Evolutionary conservation across 306 rosid genomes (phyloP), one percentile per base, ranked within the genome.

Genomic region (Prunus mume): DNA sequence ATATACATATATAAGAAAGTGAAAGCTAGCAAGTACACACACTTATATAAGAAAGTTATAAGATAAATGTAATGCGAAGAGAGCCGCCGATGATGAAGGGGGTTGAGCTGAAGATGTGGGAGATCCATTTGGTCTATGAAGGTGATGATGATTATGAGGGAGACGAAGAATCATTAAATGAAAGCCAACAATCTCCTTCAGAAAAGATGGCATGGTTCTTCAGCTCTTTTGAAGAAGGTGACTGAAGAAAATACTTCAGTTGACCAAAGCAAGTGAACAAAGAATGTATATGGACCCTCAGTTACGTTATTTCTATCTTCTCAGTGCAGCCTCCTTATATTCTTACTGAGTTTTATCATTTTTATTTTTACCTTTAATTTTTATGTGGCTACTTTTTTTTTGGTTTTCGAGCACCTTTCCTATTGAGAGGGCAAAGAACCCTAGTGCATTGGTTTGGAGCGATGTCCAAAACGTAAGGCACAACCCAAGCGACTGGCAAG

Each of bases 121-220:
- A 93, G 92, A 19, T 83, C 65, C 76, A 83, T 76, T 76, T 85
- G 69, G 46, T 65, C n/a, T 85, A 28, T 75, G 95, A 91, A 82
- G 93, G 86, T 65, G 93, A 86, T 43, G 93, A 91, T 76, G 91
- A 88, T 68, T 89, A 89, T 71, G 90, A 77, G 18, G 95, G 89
- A 80, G 80, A 74, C 0, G 91, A 86, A 84, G 82, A 85, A 58
- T 77, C 77, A 6, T 28, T 78, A 65, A 79, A 69, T 30, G 77
- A 50, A 50, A 78, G 73, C 65, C 85, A 81, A 8, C 88, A 77
- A 75, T 91, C 92, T 50, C 78, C 84, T 13, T 89, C 93, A 15
- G 85, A 83, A 78, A 84, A 78, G 47, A 34, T 89, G 71, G 90
- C 87, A 9, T 78, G 54, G 68, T 84, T 80, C 76, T 87, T 91